phyloP scores from a whole-genome alignment of 805 yeast genomes.

The Candida xiaguanensis region DNA sequence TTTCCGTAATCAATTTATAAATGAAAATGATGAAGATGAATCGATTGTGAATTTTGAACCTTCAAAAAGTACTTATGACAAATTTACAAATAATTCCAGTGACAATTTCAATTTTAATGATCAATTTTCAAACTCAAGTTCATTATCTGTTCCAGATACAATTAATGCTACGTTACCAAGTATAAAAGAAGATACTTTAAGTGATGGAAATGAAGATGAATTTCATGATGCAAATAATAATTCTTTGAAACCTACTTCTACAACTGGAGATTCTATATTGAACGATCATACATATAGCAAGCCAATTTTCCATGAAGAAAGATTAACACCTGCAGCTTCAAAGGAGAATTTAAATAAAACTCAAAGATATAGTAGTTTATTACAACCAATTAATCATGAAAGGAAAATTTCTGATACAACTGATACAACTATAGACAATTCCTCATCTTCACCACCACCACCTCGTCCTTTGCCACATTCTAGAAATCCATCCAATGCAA shows the following conservation, averaged over 20 bases:
- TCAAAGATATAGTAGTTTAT: conserved; percentile 25
- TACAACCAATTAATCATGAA: conserved; percentile 8
- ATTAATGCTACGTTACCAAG: conserved; percentile 36
- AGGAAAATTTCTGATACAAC: conserved; percentile 2
- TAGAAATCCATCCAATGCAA: background rate
- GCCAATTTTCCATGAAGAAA: conserved; percentile 22
- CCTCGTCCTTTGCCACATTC: background rate
- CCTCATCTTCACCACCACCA: background rate
- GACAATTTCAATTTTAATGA: conserved; percentile 19
- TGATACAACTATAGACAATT: background rate
- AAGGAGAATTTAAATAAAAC: conserved; percentile 8
- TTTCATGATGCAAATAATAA: conserved; percentile 4
- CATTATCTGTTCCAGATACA: conserved; percentile 39
- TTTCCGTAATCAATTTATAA: conserved; percentile 47
- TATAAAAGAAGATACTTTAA: conserved; percentile 28
- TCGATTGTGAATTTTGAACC: conserved; percentile 25
- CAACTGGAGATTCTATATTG: conserved; percentile 22
- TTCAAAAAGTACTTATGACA: conserved; percentile 19
- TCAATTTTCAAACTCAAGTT: conserved; percentile 17
- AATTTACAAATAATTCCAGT: conserved; percentile 25
- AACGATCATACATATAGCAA: conserved; percentile 18
- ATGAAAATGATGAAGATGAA: conserved; percentile 37
- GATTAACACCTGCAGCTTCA: conserved; percentile 21
- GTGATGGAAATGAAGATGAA: conserved; percentile 14
- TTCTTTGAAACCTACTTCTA: conserved; percentile 8